Base-by-base conservation (phyloP, 1,284 basidiomycete species). In the Chiua sp. region DNA sequence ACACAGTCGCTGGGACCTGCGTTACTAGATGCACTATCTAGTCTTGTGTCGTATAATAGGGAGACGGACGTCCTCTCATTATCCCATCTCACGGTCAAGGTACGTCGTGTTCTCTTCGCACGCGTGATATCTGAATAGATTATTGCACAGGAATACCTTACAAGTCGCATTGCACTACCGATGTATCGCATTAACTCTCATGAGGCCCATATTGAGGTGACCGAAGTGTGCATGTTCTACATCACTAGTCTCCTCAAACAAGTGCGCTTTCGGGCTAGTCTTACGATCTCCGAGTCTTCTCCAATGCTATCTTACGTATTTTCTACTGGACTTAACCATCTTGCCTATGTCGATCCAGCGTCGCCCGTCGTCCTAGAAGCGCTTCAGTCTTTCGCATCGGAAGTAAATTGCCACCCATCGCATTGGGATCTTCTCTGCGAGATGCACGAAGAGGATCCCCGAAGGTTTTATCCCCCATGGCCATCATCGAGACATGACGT, bases 61-160 rank as follows among this genome's bases (percentile, higher is more conserved):
- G 42, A 59, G 13, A 60, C 56, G 11, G 56, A 32, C 8, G n/a
- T 51, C 16, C 16, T 59, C 32, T 8, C 8, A 3, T 30, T 60
- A 22, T 52, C 59, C 8, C 59, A 60, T 32, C 32, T 32, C 35
- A 59, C 26, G 15, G 56, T 60, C 26, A 60, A 59, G 39, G 59
- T 59, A 50, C 11, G 30, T 46, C 15, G 3, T n/a, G 23, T 16
- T 12, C 26, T 12, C 10, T 47, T 22, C 13, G 20, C 26, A 5
- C n/a, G 12, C 32, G 18, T 32, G 32, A 10, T 37, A 16, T 37
- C 28, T 39, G 11, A 4, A 33, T 3, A n/a, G 5, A 23, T 15
- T 20, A 2, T 48, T 32, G 10, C 33, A 11, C 22, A 60, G 59
- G 59, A 53, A 53, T 60, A 60, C 13, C 51, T 58, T 3, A n/a